phyloP scores from a whole-genome alignment of 345 rosid species.

The Aethionema arabicum region DNA sequence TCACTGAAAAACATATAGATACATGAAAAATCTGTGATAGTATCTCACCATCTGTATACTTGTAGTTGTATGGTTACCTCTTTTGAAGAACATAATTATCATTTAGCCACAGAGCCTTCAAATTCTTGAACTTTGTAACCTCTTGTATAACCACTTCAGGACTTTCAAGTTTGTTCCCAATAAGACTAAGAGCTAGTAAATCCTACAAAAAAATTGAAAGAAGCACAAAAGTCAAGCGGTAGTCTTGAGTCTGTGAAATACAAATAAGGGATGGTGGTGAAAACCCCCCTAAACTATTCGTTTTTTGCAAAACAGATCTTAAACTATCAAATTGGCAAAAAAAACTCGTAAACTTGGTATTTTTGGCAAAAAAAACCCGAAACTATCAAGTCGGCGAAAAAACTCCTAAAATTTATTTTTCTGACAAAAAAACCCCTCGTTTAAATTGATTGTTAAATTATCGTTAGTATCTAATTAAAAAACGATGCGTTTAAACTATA shows the following conservation, averaged over 20 bases:
- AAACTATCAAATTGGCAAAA: no score
- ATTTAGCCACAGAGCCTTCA: slow-evolving; percentile 85
- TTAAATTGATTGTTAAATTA: no score
- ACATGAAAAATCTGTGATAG: slow-evolving; percentile 13
- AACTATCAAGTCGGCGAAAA: no score
- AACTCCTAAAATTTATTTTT: no score
- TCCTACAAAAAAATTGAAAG: slow-evolving; percentile 46
- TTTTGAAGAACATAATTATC: slow-evolving; percentile 61
- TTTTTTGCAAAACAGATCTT: no score
- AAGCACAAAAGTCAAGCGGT: slow-evolving; percentile 7
- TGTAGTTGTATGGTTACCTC: slow-evolving; percentile 44
- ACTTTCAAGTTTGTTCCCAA: slow-evolving; percentile 66
- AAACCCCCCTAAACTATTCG: no score
- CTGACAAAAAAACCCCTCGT: no score
- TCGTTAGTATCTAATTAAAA: no score
- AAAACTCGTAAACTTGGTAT: no score
- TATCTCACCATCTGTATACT: slow-evolving; percentile 17
- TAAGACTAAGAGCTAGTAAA: slow-evolving; percentile 75
- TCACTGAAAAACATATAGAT: slow-evolving; percentile 46
- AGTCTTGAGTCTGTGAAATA: not conserved
- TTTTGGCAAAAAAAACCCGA: no score
- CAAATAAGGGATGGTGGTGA: no score
- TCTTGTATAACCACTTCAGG: slow-evolving; percentile 54
- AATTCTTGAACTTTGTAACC: slow-evolving; percentile 60
- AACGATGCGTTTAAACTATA: no score